Base-by-base conservation (phyloP, 2,329 filamentous ascomycete species). In the Aureobasidium lini region DNA sequence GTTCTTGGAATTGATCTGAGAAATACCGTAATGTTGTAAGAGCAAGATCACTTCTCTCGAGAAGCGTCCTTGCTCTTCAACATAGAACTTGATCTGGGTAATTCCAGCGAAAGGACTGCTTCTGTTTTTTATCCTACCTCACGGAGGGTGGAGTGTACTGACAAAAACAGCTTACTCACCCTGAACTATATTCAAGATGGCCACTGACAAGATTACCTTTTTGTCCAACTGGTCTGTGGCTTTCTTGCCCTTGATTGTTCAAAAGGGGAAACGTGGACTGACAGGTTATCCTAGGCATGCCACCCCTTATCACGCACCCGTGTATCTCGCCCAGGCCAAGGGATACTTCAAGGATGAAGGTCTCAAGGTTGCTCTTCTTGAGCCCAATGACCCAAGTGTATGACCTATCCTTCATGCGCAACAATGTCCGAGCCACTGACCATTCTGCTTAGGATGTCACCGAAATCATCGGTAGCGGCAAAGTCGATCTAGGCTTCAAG, bases 51-150 rank as follows among this genome's bases (percentile, higher is more conserved):
- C 64, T 70, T 69, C 78, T 77, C 86, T 84, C 88, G 84, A 88
- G 85, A 88, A 82, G 76, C 87, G 86, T 88, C 85, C 85, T 85
- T 81, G 76, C 77, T n/a, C 31, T 28, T 44, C 9, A n/a, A 44
- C 52, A 56, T 56, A 60, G 81, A 89, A 90, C 86, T 89, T 89
- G 86, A 89, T 88, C 85, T 88, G 85, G 84, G 85, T 86, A 88
- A 89, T 88, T 81, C 85, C 85, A 88, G 87, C 87, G 87, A 86
- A 89, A 89, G 87, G 84, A 89, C 83, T 89, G 87, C 87, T 87
- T 86, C 83, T 84, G 84, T 80, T 76, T 72, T 71, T 72, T 69
- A 69, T 69, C 61, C 64, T 63, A 60, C 63, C 63, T 69, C 68
- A 29, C 60, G 57, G 58, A 47, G 61, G 58, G 59, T 65, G 66